Evolutionary conservation across 2,329 filamentous ascomycete genomes (phyloP), one percentile per base, ranked within the genome.

Genomic region (Hypoxylon sp.): DNA sequence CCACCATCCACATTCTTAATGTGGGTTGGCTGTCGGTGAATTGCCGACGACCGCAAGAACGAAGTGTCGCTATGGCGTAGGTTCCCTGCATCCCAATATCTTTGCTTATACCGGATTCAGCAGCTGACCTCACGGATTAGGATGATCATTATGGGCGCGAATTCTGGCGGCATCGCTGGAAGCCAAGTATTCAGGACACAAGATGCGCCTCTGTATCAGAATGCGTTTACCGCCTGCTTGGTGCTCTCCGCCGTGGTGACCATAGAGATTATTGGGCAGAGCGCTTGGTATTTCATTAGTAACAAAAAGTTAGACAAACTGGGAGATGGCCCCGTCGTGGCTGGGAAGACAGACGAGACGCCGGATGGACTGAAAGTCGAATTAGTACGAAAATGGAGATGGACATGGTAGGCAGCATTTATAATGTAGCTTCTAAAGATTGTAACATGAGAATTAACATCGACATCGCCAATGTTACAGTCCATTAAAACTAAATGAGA

Each of bases 1-100:
- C 73, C 28, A 79, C 77, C 50, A 77, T 81, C 57, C 80, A 82
- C 41, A 73, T 76, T 36, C 60, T 62, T 3, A 76, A 76, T 34
- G 60, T 75, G 9, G 72, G 74, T 5, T 77, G 75, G 75, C 48
- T 77, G 38, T 72, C 72, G 6, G 69, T 73, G 2, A 75, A 77
- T 48, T 81, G 74, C 56, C 67, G 58, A 5, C 53, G 58, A 1
- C 75, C 75, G 5, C 74, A 76, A 58, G 65, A 77, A 55, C 66
- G 75, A 14, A 76, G 75, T 30, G 45, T 77, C 4, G 69, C 71
- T 38, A 75, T 76, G 74, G 75, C 74, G 75, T 76, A 72, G 63
- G 77, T 75, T 19, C 32, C 13, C 17, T 23, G 25, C n/a, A 19
- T 25, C 34, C 23, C 6, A n/a, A 36, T 5, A n/a, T 7, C n/a